Evolutionary conservation across 106 monocot genomes (phyloP), one percentile per base, ranked within the genome.

Genomic region (Phalaenopsis aphrodite): DNA sequence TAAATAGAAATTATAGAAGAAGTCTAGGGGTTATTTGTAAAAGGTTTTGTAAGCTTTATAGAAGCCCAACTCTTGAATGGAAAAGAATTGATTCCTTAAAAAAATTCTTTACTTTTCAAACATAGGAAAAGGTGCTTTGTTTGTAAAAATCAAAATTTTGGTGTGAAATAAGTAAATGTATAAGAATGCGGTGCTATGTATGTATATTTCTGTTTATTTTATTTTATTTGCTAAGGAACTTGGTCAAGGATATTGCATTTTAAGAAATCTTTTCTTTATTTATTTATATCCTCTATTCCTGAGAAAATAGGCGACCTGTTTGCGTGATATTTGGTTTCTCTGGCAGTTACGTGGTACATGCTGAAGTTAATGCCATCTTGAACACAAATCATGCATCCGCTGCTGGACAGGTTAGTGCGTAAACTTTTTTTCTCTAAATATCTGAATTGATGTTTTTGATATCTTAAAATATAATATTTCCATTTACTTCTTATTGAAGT

Each of bases 311-410:
- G 37, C 12, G 42, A 75, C 39, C 3, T 80, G 15, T 47, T 52
- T 39, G 55, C 42, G 42, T 7, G 36, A 48, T 88, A 23, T 73
- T 81, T 74, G 46, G 42, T 15, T 61, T 79, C 38, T 81, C 46
- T 81, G 83, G 64, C 88, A 96, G 95, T 47, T 96, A 91, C 83
- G 95, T 93, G 15, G 93, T 93, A 49, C 95, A 96, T 89, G 95
- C 95, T 81, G 95, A 96, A 85, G 91, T 96, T 66, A 96, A 96
- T 85, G 93, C 95, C 79, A 91, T 96, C 56, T 82, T 96, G 82
- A 96, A 96, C 86, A 95, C 91, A 80, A 93, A 93, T 79, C 93
- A 95, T 85, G 95, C 95, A 75, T 95, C 95, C 77, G 93, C 93
- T 78, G 91, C 86, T 88, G 93, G 93, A 36, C 95, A 93, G 91